These are phyloP conservation scores for Auricularia auricula-judae DNA, from an alignment of 768 basidiomycete species.

Conservation along the genomic window DNA sequence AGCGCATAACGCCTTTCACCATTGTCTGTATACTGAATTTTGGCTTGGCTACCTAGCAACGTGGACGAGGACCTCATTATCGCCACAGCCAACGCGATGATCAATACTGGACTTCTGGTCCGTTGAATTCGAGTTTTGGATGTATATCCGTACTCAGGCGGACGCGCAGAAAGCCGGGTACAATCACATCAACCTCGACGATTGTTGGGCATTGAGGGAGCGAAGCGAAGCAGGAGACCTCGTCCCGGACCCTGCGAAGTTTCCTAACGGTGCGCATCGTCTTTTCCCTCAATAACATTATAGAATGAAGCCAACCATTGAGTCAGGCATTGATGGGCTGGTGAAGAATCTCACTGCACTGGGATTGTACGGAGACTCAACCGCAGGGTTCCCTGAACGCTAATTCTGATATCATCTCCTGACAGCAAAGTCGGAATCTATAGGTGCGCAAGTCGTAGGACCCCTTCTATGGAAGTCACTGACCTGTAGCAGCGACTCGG, in stretches of 20 bases:
- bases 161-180: conserved; percentile 42
- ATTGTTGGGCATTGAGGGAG: conserved; percentile 52
- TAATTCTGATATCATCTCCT: conserved; percentile 1
- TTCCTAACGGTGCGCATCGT: conserved; percentile 32
- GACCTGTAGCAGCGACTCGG: conserved; percentile 44
- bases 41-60: conserved; percentile 32
- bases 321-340: conserved; percentile 32
- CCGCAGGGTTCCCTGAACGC: neutral
- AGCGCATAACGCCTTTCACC: neutral
- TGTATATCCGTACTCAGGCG: too few species aligned
- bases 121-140: too few species aligned
- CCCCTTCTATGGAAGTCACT: neutral
- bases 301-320: too few species aligned
- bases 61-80: conserved; percentile 45
- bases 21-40: conserved; percentile 2
- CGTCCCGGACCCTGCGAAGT: conserved; percentile 39
- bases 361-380: conserved; percentile 36
- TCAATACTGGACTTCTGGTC: neutral
- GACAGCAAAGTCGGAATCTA: conserved; percentile 49
- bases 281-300: too few species aligned
- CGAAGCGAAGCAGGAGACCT: conserved; percentile 41
- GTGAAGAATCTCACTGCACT: conserved; percentile 44
- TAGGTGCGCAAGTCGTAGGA: conserved; percentile 18
- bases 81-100: conserved; percentile 20
- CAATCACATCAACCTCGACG: conserved; percentile 48